Evolutionary conservation across 331 rosid species (phyloP), one percentile per base, ranked within the genome.

Genomic region (Stylosanthes scabra): DNA sequence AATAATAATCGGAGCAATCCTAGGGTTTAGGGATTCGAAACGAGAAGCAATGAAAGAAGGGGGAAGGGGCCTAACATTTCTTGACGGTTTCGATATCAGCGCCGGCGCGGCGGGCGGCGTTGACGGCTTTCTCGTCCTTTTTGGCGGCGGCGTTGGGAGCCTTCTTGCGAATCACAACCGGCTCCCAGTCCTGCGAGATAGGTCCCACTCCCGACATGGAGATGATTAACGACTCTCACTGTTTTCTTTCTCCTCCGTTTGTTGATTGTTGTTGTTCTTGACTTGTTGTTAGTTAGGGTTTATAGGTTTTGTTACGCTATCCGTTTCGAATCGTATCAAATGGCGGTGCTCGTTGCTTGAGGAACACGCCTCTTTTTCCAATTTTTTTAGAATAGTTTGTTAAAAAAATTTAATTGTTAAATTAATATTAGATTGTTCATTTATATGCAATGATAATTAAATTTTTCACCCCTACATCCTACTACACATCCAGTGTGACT

Each of bases 121-220:
- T 91, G 80, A 93, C 97, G 27, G 91, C 98, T 77, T 93, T 89
- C 84, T 93, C 97, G 56, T 91, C 98, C 81, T 91, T 93, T 81
- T 83, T 88, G 61, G 97, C 97, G 44, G 97, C 96, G 55, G 97
- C 82, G 77, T 85, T 89, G 61, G 93, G 97, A 0, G 94, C 89
- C 80, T 91, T 93, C 82, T 91, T 93, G 79, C 94, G 86, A 71
- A 93, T 80, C 7, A 93, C 94, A 11, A 91, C 90, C 3, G 98
- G 97, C 34, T 93, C 98, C 97, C 97, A 93, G 39, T 93, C 97
- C 80, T 91, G 96, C 0, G 96, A 71, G 72, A 91, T 29, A 13
- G 91, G 93, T 63, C 97, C 97, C 0, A 76, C 47, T 69, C 96
- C 96, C 9, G 97, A 54, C 98, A 93, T 93, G 3, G 4, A 6